Evolutionary conservation across 169 alveolate species (phyloP).

Genomic region (Hammondia hammondi): DNA sequence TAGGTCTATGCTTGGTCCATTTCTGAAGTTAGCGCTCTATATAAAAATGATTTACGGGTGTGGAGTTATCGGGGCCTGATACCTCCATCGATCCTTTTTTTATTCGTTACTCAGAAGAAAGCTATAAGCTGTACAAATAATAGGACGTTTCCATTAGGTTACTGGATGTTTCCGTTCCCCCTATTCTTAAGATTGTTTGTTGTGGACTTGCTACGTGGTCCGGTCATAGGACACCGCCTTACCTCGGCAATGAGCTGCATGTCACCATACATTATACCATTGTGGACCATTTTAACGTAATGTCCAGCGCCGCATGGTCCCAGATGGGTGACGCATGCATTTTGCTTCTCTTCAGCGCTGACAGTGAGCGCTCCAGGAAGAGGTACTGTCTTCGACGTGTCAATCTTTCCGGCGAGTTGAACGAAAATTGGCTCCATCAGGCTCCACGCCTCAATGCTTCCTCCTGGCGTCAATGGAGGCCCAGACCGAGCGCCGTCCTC

Average conservation of each 20-base stretch:
- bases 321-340: constrained; percentile 74
- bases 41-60: no score
- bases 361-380: neutral
- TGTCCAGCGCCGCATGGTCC: constrained; percentile 87
- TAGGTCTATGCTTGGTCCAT: no score
- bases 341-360: neutral
- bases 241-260: constrained; percentile 85
- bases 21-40: no score
- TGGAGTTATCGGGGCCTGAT: no score
- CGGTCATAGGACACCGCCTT: neutral
- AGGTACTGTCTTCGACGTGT: neutral
- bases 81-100: no score
- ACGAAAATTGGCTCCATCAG: constrained; percentile 72
- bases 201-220: no score
- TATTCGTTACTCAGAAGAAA: no score
- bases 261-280: constrained; percentile 87
- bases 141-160: no score
- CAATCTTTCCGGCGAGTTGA: constrained; percentile 76
- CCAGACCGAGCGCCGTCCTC: constrained; percentile 85
- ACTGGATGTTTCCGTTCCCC: no score
- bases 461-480: constrained; percentile 87
- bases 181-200: no score
- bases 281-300: constrained; percentile 89
- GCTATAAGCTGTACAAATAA: no score
- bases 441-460: constrained; percentile 80